phyloP scores from a whole-genome alignment of 225 moss, liverwort and hornwort genomes.

The Sphagnum contortum region DNA sequence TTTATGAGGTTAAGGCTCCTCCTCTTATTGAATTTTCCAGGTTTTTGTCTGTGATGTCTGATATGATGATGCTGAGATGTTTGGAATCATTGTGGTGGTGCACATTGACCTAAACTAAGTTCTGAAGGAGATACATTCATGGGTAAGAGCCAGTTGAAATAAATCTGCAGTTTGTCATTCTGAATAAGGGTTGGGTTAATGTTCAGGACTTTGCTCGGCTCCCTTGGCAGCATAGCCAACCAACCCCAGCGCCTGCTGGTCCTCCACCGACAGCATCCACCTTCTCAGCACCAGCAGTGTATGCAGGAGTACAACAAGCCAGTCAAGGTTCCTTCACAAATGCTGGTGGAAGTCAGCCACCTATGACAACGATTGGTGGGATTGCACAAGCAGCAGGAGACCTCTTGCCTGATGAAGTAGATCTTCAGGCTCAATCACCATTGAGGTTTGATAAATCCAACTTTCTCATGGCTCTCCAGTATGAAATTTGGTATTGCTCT shows the following conservation, averaged over 20 bases:
- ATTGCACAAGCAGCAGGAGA: slow-evolving; percentile 29
- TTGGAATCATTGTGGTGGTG: too few relatives aligned
- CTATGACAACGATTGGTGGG: slow-evolving; percentile 10
- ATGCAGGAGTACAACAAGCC: slow-evolving; percentile 21
- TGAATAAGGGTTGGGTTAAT: background rate
- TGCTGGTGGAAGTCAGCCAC: slow-evolving; percentile 23
- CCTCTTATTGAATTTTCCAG: background rate
- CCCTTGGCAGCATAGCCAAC: slow-evolving; percentile 82
- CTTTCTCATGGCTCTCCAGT: too few relatives aligned
- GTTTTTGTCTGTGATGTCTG: too few relatives aligned
- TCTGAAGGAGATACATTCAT: too few relatives aligned
- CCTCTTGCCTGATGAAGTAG: slow-evolving; percentile 50
- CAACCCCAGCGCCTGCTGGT: slow-evolving; percentile 51
- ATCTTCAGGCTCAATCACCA: slow-evolving; percentile 20
- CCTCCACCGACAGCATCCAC: slow-evolving; percentile 38
- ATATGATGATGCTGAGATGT: too few relatives aligned
- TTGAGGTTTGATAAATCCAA: slow-evolving; percentile 19
- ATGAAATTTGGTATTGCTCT: too few relatives aligned
- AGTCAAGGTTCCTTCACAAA: slow-evolving; percentile 15
- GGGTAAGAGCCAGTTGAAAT: too few relatives aligned
- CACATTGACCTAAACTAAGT: too few relatives aligned
- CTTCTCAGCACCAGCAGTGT: slow-evolving; percentile 37
- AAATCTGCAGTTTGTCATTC: too few relatives aligned
- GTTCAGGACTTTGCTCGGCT: slow-evolving; percentile 74
- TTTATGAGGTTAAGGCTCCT: slow-evolving; percentile 55